These are phyloP conservation scores for Omphalotus olearius DNA, from an alignment of 1,284 basidiomycete genomes.

Conservation along the genomic window DNA sequence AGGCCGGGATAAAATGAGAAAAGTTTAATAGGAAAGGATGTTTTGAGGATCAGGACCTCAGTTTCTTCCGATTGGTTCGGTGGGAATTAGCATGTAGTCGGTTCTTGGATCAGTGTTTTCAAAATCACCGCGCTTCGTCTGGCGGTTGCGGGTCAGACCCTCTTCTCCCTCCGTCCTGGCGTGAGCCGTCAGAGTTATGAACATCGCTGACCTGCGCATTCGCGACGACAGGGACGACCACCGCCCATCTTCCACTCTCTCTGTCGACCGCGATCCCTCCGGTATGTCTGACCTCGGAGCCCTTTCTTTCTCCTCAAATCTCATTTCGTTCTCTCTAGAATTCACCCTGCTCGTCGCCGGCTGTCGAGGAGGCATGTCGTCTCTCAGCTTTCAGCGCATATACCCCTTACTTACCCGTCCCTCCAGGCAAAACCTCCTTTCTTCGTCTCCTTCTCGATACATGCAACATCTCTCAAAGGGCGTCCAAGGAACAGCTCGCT, in stretches of 20 bases:
- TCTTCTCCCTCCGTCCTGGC: not conserved
- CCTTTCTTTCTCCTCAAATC: not conserved
- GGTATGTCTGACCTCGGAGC: not conserved
- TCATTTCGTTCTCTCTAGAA: conserved; percentile 23
- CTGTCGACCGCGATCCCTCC: not conserved
- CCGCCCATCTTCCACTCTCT: conserved; percentile 3
- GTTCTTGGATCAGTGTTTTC: conserved; percentile 37
- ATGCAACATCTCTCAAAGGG: conserved; percentile 51
- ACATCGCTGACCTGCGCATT: conserved; percentile 6
- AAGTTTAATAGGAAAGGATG: conserved; percentile 17
- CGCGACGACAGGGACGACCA: conserved; percentile 2
- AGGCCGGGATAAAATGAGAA: conserved; percentile 3
- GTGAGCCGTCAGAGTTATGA: not conserved
- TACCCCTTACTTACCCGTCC: conserved; percentile 20
- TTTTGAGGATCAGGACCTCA: conserved; percentile 25
- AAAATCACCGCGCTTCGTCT: conserved; percentile 21
- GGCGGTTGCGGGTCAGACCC: conserved; percentile 4
- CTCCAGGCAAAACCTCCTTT: conserved; percentile 78
- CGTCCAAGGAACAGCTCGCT: conserved; percentile 64
- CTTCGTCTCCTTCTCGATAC: conserved; percentile 76
- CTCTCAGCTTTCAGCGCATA: conserved; percentile 10
- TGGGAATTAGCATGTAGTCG: conserved; percentile 35
- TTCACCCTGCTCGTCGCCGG: conserved; percentile 78
- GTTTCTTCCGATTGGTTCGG: conserved; percentile 46
- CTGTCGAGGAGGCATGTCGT: conserved; percentile 41